Evolutionary conservation across 331 rosid species (phyloP).

Genomic region (Malus hybrid): DNA sequence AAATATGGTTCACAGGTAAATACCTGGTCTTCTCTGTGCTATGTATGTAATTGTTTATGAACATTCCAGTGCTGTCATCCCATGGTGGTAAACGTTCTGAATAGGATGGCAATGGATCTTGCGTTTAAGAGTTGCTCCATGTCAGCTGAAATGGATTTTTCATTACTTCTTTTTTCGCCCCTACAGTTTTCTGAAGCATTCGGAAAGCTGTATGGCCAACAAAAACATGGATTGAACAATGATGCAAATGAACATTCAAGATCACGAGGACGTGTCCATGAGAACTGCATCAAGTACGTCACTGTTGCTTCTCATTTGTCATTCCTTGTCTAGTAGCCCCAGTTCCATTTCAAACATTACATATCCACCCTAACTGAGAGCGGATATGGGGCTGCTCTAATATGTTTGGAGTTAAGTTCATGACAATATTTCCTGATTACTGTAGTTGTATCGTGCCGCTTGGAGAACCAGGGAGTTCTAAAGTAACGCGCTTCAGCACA

Average conservation of each 20-base stretch:
- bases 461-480: slow-evolving; percentile 34
- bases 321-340: neutral
- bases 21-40: neutral
- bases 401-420: neutral
- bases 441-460: slow-evolving; percentile 71
- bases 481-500: slow-evolving; percentile 72
- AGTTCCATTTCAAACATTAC: slow-evolving; percentile 4
- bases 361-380: neutral
- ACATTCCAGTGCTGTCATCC: neutral
- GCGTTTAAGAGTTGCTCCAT: neutral
- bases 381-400: neutral
- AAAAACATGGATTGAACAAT: slow-evolving; percentile 50
- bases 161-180: neutral
- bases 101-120: neutral
- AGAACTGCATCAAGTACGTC: slow-evolving; percentile 81
- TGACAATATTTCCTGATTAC: slow-evolving; percentile 18
- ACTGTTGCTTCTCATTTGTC: neutral
- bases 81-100: neutral
- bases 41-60: neutral
- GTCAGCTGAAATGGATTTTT: neutral
- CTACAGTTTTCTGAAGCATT: slow-evolving; percentile 82
- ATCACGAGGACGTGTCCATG: slow-evolving; percentile 66
- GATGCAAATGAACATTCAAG: slow-evolving; percentile 63
- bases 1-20: slow-evolving; percentile 75
- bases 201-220: slow-evolving; percentile 79